These are phyloP conservation scores for Phytopythium helicoides DNA, from an alignment of 352 stramenopile genomes.

Conservation along the genomic window DNA sequence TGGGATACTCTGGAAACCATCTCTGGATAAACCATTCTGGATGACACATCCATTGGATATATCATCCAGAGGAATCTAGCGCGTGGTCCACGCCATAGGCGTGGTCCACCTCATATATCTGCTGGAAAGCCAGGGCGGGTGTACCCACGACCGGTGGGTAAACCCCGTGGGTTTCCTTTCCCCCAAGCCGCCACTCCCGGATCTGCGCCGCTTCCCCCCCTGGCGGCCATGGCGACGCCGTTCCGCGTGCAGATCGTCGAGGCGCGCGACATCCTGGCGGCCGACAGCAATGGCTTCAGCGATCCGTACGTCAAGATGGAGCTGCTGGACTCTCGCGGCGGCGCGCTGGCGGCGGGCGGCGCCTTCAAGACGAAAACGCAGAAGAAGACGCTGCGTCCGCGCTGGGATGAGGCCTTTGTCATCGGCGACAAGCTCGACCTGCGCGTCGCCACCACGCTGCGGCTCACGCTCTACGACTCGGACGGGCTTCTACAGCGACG, in stretches of 20 bases:
- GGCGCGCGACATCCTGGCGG: slow-evolving; percentile 63
- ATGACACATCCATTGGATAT: too few species aligned
- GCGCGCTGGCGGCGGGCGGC: slow-evolving; percentile 35
- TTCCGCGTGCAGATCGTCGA: slow-evolving; percentile 54
- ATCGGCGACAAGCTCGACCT: slow-evolving; percentile 67
- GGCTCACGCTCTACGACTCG: slow-evolving; percentile 47
- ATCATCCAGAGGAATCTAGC: too few species aligned
- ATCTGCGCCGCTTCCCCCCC: too few species aligned
- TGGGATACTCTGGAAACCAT: too few species aligned
- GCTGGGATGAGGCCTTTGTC: slow-evolving; percentile 62
- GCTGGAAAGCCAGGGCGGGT: too few species aligned
- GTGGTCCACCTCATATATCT: too few species aligned
- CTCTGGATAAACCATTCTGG: too few species aligned
- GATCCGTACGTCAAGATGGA: slow-evolving; percentile 72
- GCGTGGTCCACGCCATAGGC: too few species aligned
- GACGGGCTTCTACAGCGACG: slow-evolving; percentile 64
- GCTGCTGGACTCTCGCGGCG: slow-evolving; percentile 62
- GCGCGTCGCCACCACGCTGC: slow-evolving; percentile 59
- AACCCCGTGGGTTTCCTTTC: too few species aligned
- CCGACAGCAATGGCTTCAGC: slow-evolving; percentile 64
- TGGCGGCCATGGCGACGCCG: too few species aligned
- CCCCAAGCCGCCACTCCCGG: too few species aligned
- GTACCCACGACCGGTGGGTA: too few species aligned
- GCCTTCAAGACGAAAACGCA: slow-evolving; percentile 63
- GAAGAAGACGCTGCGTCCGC: slow-evolving; percentile 63